Evolutionary conservation across 345 rosid genomes (phyloP), one percentile per base, ranked within the genome.

Genomic region (Boechera stricta): DNA sequence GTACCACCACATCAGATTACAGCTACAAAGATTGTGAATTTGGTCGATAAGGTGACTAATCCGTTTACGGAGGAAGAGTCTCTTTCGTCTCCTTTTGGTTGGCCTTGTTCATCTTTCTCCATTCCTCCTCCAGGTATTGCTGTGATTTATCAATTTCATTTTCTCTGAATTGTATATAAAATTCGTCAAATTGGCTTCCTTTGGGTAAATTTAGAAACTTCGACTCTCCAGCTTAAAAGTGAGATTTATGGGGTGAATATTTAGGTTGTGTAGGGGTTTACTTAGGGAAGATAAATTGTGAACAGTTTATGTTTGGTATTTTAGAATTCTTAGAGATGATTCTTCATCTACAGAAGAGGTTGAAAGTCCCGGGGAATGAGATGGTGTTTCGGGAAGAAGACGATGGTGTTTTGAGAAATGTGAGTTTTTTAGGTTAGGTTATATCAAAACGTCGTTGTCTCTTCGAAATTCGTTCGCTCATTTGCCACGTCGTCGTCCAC

Each of bases 51-150:
- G 29, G 74, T 81, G 10, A 39, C 72, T 6, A 70, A 81, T 75
- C 70, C 51, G 44, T 62, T 84, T 67, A 76, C 81, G 10, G 79
- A 83, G 12, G 84, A 82, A 42, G 85, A 86, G 26, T 57, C 78
- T 41, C 76, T 79, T 7, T 53, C 74, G 1, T 79, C 82, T 65
- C 21, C 21, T 18, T 18, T 18, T 18, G 21, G 21, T 18, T 18
- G 21, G 21, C 0, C 0, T 18, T 18, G 21, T 18, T 18, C 21
- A 18, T 18, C 21, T 18, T 18, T 18, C 21, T 18, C 21, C 21
- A 18, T 18, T 18, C 21, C 21, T 18, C 21, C 21, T 18, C 21
- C 53, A 68, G 74, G 82, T 79, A 67, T 73, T 59, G 32, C 59
- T 44, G 1, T 16, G 4, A 16, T n/a, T 47, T 8, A 7, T 51